A percentile compares a stretch with the other conserved stretches of the same genome.
Evolutionary conservation across 257 asterid species (phyloP).

Genomic region (Ehretia macrophylla): DNA sequence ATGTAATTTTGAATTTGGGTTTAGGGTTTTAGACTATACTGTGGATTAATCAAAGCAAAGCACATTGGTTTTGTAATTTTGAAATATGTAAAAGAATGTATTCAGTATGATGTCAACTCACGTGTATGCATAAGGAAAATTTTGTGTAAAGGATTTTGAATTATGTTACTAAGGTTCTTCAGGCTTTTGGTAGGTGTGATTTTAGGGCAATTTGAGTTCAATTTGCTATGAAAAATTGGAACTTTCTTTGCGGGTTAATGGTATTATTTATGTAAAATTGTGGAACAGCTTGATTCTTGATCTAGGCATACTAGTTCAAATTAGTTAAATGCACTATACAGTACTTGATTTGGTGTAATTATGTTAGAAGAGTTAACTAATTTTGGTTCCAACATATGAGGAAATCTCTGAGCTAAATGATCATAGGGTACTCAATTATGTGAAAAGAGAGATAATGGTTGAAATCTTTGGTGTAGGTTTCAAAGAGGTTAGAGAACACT

Average conservation of each 20-base stretch:
- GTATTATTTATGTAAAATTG: too few species aligned
- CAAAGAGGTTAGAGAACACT: slow-evolving; percentile 81
- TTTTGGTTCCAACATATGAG: too few species aligned
- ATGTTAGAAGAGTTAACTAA: too few species aligned
- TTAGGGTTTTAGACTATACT: slow-evolving; percentile 23
- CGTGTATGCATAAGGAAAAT: not conserved
- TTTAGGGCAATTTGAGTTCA: too few species aligned
- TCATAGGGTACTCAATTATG: not conserved
- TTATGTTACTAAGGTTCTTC: too few species aligned
- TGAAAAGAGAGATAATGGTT: not conserved
- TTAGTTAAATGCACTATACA: too few species aligned
- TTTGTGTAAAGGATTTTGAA: not conserved
- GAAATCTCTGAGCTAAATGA: too few species aligned
- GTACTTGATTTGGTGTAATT: too few species aligned
- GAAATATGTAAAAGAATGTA: not conserved
- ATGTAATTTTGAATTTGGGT: slow-evolving; percentile 27
- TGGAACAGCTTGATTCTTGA: too few species aligned
- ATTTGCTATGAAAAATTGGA: too few species aligned
- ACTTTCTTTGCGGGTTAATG: too few species aligned
- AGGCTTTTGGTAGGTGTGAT: not conserved
- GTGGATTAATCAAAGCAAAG: slow-evolving; percentile 6
- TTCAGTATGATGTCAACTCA: not conserved
- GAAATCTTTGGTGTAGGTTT: slow-evolving; percentile 42
- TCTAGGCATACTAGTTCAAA: too few species aligned
- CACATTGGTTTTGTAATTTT: not conserved